Evolutionary conservation across 2,329 filamentous ascomycete genomes (phyloP).

Genomic region (Neonectria ditissima): DNA sequence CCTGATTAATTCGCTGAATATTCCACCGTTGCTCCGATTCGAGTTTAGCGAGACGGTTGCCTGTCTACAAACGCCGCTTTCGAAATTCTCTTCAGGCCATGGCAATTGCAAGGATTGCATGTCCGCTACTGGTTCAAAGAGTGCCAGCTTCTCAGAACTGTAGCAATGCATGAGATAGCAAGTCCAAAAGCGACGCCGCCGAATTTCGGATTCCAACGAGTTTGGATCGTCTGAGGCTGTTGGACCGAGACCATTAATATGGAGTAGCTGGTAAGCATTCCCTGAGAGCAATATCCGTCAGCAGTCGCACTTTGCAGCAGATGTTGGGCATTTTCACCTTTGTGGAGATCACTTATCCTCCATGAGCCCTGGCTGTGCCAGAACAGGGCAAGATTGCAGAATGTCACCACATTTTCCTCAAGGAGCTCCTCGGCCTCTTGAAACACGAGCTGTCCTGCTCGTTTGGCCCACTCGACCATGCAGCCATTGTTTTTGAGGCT

Average conservation of each 20-base stretch:
- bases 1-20: constrained; percentile 24
- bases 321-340: constrained; percentile 12
- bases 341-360: constrained; percentile 37
- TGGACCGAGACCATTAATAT: constrained; percentile 17
- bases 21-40: constrained; percentile 4
- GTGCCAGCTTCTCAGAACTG: constrained; percentile 16
- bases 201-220: constrained; percentile 2
- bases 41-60: neutral
- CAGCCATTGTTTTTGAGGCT: neutral
- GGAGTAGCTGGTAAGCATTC: constrained; percentile 34
- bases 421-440: constrained; percentile 27
- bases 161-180: constrained; percentile 35
- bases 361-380: constrained; percentile 41
- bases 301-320: too few relatives aligned
- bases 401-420: constrained; percentile 33
- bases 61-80: neutral
- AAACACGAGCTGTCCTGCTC: constrained; percentile 25
- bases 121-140: constrained; percentile 13
- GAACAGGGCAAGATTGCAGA: constrained; percentile 34
- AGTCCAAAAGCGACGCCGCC: constrained; percentile 31
- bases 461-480: constrained; percentile 31
- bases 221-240: neutral
- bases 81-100: constrained; percentile 23
- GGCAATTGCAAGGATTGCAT: constrained; percentile 21
- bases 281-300: neutral